Evolutionary conservation across 345 rosid genomes (phyloP).

Genomic region (Erysimum cheiranthoides): DNA sequence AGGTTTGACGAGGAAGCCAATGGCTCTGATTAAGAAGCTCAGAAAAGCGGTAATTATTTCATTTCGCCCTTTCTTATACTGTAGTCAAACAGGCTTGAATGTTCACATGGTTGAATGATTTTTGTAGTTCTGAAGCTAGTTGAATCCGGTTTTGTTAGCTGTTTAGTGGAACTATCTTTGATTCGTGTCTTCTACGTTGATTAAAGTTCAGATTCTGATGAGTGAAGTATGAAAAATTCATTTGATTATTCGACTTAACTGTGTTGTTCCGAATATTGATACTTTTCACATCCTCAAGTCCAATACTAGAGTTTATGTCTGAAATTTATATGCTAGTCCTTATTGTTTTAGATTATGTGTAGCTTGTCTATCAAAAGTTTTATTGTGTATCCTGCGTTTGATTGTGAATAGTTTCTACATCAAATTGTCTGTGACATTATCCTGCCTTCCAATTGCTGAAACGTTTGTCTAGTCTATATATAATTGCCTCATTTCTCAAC

Average conservation of each 20-base stretch:
- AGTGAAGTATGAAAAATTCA: not conserved
- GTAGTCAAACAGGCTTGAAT: not conserved
- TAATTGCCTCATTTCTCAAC: not conserved
- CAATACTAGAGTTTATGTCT: not conserved
- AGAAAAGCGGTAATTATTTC: constrained; percentile 69
- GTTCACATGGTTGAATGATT: not conserved
- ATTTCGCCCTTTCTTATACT: not conserved
- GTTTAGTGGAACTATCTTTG: not conserved
- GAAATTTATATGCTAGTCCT: not conserved
- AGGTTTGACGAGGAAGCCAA: constrained; percentile 85
- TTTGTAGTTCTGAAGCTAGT: not conserved
- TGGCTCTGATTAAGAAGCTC: constrained; percentile 86
- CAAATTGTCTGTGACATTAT: not conserved
- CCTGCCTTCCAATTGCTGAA: not conserved
- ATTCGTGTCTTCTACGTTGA: not conserved
- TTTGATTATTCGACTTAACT: not conserved
- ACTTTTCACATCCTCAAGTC: not conserved
- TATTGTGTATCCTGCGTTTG: not conserved
- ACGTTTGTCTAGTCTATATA: not conserved
- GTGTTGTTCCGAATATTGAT: not conserved
- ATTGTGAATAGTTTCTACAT: no score
- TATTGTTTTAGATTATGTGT: not conserved
- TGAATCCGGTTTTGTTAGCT: not conserved
- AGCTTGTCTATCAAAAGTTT: not conserved
- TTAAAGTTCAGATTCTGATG: not conserved